Conservation (phyloP, 352 stramenopile species). For the Thraustochytrium sp. region DNA sequence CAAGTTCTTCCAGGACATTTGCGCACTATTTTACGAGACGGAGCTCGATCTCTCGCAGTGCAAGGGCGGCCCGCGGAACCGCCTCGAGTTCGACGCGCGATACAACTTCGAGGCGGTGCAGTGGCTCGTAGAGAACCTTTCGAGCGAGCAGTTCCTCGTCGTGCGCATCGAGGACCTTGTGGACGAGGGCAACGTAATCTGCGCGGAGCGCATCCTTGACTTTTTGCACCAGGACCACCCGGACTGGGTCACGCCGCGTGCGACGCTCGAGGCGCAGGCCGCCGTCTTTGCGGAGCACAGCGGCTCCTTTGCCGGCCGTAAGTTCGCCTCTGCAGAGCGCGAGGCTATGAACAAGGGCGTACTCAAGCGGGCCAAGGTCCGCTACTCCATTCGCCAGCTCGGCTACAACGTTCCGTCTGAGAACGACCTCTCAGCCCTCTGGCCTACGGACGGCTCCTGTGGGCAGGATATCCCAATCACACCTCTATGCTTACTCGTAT, state of each 20-base stretch:
- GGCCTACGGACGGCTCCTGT: not conserved
- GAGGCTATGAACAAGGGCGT: not conserved
- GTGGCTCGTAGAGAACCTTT: not conserved
- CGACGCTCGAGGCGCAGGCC: not conserved
- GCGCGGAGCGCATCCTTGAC: not conserved
- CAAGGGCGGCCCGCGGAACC: not conserved
- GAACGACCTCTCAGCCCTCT: not conserved
- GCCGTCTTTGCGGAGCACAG: not conserved
- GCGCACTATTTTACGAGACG: not conserved
- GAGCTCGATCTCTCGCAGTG: not conserved
- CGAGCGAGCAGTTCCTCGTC: not conserved
- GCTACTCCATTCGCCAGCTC: not conserved
- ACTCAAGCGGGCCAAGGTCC: not conserved
- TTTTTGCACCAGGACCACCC: not conserved
- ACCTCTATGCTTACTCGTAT: no score
- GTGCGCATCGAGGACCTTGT: conserved; percentile 29
- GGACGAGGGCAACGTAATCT: not conserved
- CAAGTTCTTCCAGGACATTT: not conserved
- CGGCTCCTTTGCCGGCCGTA: not conserved
- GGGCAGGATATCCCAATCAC: not conserved
- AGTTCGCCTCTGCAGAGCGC: not conserved
- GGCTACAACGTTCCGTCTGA: not conserved
- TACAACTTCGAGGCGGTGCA: not conserved
- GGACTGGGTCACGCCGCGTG: not conserved
- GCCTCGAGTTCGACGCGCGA: conserved; percentile 13